Evolutionary conservation across 1,284 basidiomycete species (phyloP), one percentile per base, ranked within the genome.

Genomic region (Moesziomyces sp.): DNA sequence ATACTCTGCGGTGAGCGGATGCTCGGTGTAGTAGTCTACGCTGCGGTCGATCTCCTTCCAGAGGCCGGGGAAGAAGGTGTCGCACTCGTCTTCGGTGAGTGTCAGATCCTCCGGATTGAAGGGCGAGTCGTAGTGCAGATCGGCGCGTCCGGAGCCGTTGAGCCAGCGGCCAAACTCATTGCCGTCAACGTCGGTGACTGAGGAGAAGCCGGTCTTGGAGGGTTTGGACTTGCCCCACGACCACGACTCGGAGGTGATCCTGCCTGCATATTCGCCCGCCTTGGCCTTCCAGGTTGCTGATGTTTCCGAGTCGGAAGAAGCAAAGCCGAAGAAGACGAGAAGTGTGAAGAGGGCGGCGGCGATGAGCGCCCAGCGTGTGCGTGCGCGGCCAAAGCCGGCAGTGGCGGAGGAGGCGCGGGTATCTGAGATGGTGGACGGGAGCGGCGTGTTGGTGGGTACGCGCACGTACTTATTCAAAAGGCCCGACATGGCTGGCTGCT

Each of bases 31-130:
- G 52, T 70, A 79, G 18, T 73, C 59, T 18, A 59, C 66, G 21
- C 69, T 73, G 7, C 80, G 57, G 30, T 82, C 76, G 40, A 82
- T 71, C 49, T 82, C 80, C 48, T 79, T 70, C 58, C 67, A 82
- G 19, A 82, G 63, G 0, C 71, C 72, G 3, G 78, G 80, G 64
- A 82, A 82, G 60, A 79, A 79, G 19, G 77, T 60, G 50, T 82
- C 78, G 64, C 80, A 82, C 60, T 82, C 77, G 40, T 79, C 77
- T 43, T 79, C 77, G 9, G 78, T 77, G 43, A 82, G 44, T 4
- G 78, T 79, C 30, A 80, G 53, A 44, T 82, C 78, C 52, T 82
- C 80, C 4, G 65, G 77, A 44, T 80, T 80, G 71, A 82, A 80
- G 10, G 72, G 69, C n/a, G 71, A 68, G 42, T 76, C 58, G 59